Evolutionary conservation across 176 grass and related monocot genomes (phyloP).

Genomic region (Rhynchospora breviuscula): DNA sequence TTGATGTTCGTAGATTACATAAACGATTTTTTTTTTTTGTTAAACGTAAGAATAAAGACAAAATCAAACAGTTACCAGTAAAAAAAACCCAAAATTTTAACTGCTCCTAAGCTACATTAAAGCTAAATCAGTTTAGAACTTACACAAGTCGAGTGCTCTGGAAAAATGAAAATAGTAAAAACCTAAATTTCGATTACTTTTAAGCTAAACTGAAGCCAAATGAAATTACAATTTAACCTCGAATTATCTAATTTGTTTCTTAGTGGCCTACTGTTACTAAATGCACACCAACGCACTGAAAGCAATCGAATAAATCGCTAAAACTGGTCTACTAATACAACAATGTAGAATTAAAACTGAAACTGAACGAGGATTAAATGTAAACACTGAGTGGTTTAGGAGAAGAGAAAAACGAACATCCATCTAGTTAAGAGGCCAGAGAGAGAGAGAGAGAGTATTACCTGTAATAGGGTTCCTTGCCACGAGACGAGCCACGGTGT

Average conservation of each 20-base stretch:
- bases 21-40: no score
- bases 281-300: not conserved
- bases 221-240: not conserved
- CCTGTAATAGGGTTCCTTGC: no score
- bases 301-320: not conserved
- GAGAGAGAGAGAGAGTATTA: no score
- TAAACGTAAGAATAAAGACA: no score
- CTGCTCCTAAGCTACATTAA: not conserved
- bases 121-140: not conserved
- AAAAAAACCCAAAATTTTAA: not conserved
- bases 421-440: slow-evolving; percentile 63
- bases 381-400: slow-evolving; percentile 2
- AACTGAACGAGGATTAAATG: not conserved
- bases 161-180: not conserved
- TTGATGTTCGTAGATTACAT: no score
- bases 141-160: not conserved
- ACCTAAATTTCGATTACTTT: not conserved
- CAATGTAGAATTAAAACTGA: not conserved
- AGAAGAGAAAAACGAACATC: slow-evolving; percentile 32
- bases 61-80: not conserved
- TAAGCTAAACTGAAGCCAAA: not conserved
- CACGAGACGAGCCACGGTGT: no score
- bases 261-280: not conserved
- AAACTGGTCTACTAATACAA: not conserved
- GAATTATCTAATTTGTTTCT: not conserved